Percentiles rank a stretch among this genome's conserved stretches.
Evolutionary conservation across 1,284 basidiomycete species (phyloP).

Genomic region (Ganoderma sinense): DNA sequence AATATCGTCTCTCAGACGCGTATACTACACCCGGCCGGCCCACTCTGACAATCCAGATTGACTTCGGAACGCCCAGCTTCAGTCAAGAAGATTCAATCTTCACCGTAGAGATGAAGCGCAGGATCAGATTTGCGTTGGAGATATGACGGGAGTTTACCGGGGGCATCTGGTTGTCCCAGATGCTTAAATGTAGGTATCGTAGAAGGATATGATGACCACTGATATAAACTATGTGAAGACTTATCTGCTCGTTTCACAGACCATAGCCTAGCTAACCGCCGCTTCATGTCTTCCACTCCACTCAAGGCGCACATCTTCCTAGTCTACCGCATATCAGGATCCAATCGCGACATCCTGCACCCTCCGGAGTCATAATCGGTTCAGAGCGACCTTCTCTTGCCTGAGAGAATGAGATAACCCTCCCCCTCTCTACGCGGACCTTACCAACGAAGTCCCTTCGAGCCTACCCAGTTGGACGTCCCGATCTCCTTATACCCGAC

Average conservation of each 20-base stretch:
- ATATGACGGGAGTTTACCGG: not conserved
- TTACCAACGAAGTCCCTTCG: not conserved
- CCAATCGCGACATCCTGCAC: not conserved
- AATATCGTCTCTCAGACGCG: not conserved
- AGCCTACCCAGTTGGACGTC: not conserved
- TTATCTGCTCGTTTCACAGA: not conserved
- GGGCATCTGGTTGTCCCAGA: not conserved
- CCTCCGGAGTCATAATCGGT: not conserved
- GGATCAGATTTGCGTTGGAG: not conserved
- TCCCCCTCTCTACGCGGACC: not conserved
- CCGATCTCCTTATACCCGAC: not conserved
- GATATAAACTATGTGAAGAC: not conserved
- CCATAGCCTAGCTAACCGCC: not conserved
- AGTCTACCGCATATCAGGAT: not conserved
- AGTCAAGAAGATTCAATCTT: not conserved
- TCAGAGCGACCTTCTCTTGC: not conserved
- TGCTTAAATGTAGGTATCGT: not conserved
- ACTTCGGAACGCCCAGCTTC: not conserved
- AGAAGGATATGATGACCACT: not conserved
- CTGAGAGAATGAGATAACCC: too few relatives aligned
- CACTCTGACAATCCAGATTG: not conserved
- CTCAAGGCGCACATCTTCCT: not conserved
- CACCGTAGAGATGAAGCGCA: not conserved
- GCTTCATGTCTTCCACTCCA: not conserved
- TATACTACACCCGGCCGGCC: not conserved